A percentile compares a stretch with the other conserved stretches of the same genome.
Conservation (phyloP, 2,329 filamentous ascomycete species). For the Fusarium armeniacum region DNA sequence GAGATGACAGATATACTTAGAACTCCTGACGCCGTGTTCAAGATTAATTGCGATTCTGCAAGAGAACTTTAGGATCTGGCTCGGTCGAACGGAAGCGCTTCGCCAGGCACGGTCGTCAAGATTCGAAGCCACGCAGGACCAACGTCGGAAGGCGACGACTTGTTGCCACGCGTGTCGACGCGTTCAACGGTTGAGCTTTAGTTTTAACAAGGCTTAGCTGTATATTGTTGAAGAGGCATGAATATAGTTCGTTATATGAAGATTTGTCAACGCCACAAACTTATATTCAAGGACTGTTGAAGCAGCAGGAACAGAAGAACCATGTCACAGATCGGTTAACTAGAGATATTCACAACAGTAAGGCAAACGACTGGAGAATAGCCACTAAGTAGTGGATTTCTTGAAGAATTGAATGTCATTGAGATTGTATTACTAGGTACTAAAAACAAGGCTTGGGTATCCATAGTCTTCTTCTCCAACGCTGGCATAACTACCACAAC, state of each 20-base stretch:
- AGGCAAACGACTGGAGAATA: not conserved
- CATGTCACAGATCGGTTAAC: too few relatives aligned
- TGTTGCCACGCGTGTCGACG: not conserved
- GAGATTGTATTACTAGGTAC: slow-evolving; percentile 9
- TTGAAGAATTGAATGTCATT: slow-evolving; percentile 10
- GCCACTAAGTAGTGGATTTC: not conserved
- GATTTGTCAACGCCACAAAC: not conserved
- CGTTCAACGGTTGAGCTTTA: not conserved
- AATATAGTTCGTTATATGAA: not conserved
- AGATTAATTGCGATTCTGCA: not conserved
- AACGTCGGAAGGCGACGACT: not conserved
- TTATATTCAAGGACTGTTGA: not conserved
- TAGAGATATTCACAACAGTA: not conserved
- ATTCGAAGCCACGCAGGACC: not conserved
- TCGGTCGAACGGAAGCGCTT: slow-evolving; percentile 25
- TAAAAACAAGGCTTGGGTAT: slow-evolving; percentile 37
- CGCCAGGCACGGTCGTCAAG: not conserved
- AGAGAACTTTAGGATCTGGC: not conserved
- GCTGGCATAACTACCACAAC: slow-evolving; percentile 15
- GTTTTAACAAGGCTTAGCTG: not conserved
- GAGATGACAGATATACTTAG: not conserved
- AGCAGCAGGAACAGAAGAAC: too few relatives aligned
- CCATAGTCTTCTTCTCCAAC: slow-evolving; percentile 20
- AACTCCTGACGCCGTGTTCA: slow-evolving; percentile 10
- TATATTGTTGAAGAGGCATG: not conserved